Evolutionary conservation across 192 early-diverging fungal species (phyloP).

Genomic region (Entomortierella parvispora): DNA sequence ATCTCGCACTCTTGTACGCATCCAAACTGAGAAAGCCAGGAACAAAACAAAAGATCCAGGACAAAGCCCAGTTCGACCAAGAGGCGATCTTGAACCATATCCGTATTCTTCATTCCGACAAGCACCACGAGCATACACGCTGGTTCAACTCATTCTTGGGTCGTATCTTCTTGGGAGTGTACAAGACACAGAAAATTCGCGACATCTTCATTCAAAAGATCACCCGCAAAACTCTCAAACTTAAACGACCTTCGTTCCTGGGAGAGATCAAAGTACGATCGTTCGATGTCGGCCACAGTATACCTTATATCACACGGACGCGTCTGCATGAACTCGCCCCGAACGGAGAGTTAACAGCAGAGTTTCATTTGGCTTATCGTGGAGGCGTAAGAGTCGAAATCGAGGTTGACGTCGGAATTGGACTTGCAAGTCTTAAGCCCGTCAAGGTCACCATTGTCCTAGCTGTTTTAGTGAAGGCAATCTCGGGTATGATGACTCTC

Average conservation of each 20-base stretch:
- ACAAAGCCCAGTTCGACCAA: constrained; percentile 53
- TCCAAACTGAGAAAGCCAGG: constrained; percentile 46
- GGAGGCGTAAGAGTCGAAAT: constrained; percentile 84
- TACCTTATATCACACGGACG: constrained; percentile 85
- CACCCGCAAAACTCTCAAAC: constrained; percentile 72
- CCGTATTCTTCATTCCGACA: constrained; percentile 61
- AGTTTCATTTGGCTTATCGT: constrained; percentile 83
- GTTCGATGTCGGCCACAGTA: constrained; percentile 79
- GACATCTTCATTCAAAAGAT: constrained; percentile 74
- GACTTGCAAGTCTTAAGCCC: constrained; percentile 51
- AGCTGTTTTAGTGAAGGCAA: constrained; percentile 75
- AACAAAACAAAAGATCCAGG: constrained; percentile 49
- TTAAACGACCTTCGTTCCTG: constrained; percentile 76
- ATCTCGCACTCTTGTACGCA: constrained; percentile 30
- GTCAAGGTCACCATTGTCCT: constrained; percentile 84
- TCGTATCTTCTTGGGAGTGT: constrained; percentile 80
- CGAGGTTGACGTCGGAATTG: constrained; percentile 64
- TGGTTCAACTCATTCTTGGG: constrained; percentile 91
- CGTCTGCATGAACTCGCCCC: constrained; percentile 71
- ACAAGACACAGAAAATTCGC: constrained; percentile 71
- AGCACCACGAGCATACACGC: constrained; percentile 56
- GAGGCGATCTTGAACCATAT: constrained; percentile 48
- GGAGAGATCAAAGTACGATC: constrained; percentile 86
- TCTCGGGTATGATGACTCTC: constrained; percentile 82
- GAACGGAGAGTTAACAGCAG: constrained; percentile 78